Evolutionary conservation across 1,139 yeast genomes (phyloP).

Genomic region (Kodamaea ohmeri): DNA sequence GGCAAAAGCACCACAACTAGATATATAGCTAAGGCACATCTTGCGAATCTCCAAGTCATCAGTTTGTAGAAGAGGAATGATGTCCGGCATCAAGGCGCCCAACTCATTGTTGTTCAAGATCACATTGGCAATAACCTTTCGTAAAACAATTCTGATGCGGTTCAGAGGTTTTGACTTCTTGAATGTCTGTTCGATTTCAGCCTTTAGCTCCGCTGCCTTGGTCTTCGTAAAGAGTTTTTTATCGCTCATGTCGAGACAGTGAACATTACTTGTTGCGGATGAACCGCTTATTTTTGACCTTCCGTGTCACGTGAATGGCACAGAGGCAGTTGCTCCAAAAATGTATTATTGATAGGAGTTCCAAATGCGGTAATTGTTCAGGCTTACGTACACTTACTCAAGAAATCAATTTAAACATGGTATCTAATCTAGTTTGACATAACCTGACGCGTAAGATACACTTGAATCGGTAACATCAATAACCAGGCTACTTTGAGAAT

Average conservation of each 20-base stretch:
- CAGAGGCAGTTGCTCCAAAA: too few species aligned
- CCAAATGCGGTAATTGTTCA: too few species aligned
- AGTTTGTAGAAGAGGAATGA: slow-evolving; percentile 56
- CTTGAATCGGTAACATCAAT: slow-evolving; percentile 58
- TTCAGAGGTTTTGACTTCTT: slow-evolving; percentile 50
- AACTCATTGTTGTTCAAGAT: slow-evolving; percentile 81
- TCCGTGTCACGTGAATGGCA: slow-evolving; percentile 1
- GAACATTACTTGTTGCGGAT: neutral
- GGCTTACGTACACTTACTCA: too few species aligned
- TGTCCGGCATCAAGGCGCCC: slow-evolving; percentile 63
- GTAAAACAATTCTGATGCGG: slow-evolving; percentile 59
- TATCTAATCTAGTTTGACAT: slow-evolving; percentile 26
- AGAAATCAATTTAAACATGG: neutral
- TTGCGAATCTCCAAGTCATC: slow-evolving; percentile 74
- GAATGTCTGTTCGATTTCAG: slow-evolving; percentile 54
- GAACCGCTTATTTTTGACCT: neutral
- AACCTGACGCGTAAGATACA: slow-evolving; percentile 90
- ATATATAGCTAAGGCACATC: slow-evolving; percentile 60
- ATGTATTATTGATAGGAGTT: too few species aligned
- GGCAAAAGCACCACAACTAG: slow-evolving; percentile 53
- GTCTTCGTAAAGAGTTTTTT: slow-evolving; percentile 41
- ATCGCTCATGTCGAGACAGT: slow-evolving; percentile 34
- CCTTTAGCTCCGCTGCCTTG: slow-evolving; percentile 54
- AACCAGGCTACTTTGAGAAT: slow-evolving; percentile 72
- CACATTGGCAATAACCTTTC: slow-evolving; percentile 78